Base-by-base conservation (phyloP, 2,329 filamentous ascomycete species). In the Sporothrix variecibatus region DNA sequence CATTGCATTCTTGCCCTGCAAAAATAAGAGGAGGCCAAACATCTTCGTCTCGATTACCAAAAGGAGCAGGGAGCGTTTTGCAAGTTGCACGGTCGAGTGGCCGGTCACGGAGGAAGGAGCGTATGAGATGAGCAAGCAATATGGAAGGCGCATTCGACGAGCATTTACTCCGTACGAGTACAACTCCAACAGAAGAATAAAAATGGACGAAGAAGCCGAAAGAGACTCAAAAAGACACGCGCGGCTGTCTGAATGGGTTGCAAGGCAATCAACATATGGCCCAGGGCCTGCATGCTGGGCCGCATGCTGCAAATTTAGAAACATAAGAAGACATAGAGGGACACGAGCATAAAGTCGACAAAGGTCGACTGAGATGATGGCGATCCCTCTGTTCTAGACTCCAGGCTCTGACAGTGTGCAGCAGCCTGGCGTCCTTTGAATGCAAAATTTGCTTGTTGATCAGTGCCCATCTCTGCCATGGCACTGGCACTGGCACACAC, bases 71-170 rank as follows among this genome's bases (percentile, higher is more conserved):
- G 65, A 69, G 65, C 40, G 46, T 20, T 67, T 20, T 67, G n/a
- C 65, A 26, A 12, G 43, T 49, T 20, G 65, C 26, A 31, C 26
- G 26, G 62, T 38, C 60, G 64, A n/a, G 64, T 26, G 65, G 26
- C 68, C 69, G 69, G 69, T 71, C 69, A 58, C 69, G 69, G 69
- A 60, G 69, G 53, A 20, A 64, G 17, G 60, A 49, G 40, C 40
- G 40, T 43, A n/a, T n/a, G 49, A 26, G 49, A 26, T 2, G 20
- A 40, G 7, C 51, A 43, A 20, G 15, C 68, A 58, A 56, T 58
- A 56, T 28, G 49, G 67, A 56, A 69, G 64, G 65, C 2, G 38
- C 65, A 51, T 68, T 51, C 65, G 65, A 68, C 65, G 65, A 68
- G 65, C 46, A 70, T 56, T 56, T 56, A 56, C 67, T 71, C 68